phyloP scores from a whole-genome alignment of 1,139 yeast species.

The Yamadazyma conglobata region DNA sequence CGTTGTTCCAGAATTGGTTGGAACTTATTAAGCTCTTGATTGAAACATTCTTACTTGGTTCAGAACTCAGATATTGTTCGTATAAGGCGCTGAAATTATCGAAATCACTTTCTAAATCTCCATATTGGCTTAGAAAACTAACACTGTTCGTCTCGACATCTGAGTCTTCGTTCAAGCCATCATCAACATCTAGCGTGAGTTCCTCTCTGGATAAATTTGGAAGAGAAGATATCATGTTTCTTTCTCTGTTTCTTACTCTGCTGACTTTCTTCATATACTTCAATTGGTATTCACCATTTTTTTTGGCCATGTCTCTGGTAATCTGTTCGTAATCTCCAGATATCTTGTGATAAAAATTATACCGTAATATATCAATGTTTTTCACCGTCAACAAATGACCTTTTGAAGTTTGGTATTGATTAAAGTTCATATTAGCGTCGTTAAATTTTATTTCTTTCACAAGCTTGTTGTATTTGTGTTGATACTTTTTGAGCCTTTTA shows the following conservation, averaged over 20 bases:
- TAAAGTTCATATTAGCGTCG: constrained; percentile 18
- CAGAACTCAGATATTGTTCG: constrained; percentile 7
- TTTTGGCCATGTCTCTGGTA: constrained; percentile 9
- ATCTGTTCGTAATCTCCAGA: constrained; percentile 14
- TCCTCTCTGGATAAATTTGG: constrained; percentile 11
- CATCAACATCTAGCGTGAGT: constrained; percentile 5
- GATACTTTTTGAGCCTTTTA: constrained; percentile 17
- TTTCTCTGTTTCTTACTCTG: constrained; percentile 8
- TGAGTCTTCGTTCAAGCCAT: constrained; percentile 2
- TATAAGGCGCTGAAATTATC: constrained; percentile 7
- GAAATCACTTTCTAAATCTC: constrained; percentile 5
- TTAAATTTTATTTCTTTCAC: constrained; percentile 15
- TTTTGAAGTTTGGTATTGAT: constrained; percentile 13
- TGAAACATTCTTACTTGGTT: constrained; percentile 2
- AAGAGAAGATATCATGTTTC: constrained; percentile 7
- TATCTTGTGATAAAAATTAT: constrained; percentile 25
- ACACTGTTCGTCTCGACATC: constrained; percentile 1
- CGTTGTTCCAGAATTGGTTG: constrained; percentile 30
- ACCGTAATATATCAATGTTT: constrained; percentile 23
- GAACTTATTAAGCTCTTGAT: constrained; percentile 18
- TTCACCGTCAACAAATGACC: constrained; percentile 18
- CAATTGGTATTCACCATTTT: constrained; percentile 15
- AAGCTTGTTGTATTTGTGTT: constrained; percentile 13
- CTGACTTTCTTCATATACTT: constrained; percentile 16
- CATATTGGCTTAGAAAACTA: constrained; percentile 2